phyloP scores from a whole-genome alignment of 1,139 yeast species.

The Hyphopichia buzzinii region DNA sequence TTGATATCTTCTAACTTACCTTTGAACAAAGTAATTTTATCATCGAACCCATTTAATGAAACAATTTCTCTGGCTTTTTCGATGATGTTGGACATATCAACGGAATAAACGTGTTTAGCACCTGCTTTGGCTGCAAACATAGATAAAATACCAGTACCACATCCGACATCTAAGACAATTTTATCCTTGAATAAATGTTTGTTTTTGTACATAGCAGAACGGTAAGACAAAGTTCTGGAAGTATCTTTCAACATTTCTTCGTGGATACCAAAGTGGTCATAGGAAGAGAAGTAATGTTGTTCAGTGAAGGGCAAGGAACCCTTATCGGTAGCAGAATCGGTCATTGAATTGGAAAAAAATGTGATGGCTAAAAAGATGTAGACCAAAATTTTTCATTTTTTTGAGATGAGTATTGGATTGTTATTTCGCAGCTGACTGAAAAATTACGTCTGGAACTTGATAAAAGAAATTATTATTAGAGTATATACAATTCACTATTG shows the following conservation, averaged over 20 bases:
- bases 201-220: conserved; percentile 91
- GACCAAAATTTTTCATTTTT: background rate
- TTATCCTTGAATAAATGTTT: conserved; percentile 87
- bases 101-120: conserved; percentile 94
- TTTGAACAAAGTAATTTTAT: conserved; percentile 82
- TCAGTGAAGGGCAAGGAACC: conserved; percentile 59
- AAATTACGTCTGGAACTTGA: background rate
- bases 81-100: conserved; percentile 95
- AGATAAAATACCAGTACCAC: conserved; percentile 96
- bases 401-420: background rate
- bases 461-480: no score
- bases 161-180: conserved; percentile 96
- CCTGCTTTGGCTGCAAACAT: conserved; percentile 99
- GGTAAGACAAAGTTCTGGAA: conserved; percentile 86
- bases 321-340: conserved; percentile 51
- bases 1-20: conserved; percentile 95
- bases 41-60: conserved; percentile 77
- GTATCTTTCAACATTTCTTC: conserved; percentile 98
- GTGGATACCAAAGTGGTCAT: conserved; percentile 96
- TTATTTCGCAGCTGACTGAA: background rate
- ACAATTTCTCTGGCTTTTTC: conserved; percentile 90
- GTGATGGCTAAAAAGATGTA: no score
- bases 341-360: background rate
- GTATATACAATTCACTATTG: no score
- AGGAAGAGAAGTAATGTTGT: conserved; percentile 91